These are phyloP conservation scores for Psidium guajava DNA, from an alignment of 345 rosid genomes.

Conservation along the genomic window DNA sequence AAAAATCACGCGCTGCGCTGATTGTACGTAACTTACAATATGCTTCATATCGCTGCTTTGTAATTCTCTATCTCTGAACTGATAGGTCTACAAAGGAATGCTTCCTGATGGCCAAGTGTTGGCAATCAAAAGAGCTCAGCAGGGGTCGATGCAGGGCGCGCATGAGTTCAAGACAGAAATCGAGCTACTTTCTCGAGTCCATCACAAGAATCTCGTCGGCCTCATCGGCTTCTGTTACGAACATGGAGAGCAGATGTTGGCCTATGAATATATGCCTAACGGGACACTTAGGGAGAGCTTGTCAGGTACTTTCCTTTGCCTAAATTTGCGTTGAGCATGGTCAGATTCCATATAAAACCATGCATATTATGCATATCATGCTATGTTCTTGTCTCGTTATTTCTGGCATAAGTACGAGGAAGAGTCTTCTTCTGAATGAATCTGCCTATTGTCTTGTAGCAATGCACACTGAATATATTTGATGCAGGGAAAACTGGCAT, in stretches of 20 bases:
- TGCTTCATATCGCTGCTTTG: background rate
- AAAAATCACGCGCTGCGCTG: background rate
- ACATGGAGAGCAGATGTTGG: slow-evolving; percentile 90
- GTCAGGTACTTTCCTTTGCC: slow-evolving; percentile 27
- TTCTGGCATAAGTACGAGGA: background rate
- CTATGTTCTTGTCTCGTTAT: background rate
- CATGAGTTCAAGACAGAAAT: slow-evolving; percentile 93
- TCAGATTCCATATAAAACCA: background rate
- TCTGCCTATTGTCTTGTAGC: background rate
- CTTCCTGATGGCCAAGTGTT: slow-evolving; percentile 63
- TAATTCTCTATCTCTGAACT: background rate
- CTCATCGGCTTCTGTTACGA: slow-evolving; percentile 92
- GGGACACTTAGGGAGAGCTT: slow-evolving; percentile 80
- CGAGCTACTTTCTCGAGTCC: slow-evolving; percentile 92
- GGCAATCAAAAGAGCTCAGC: slow-evolving; percentile 96
- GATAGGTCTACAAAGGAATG: slow-evolving; percentile 78
- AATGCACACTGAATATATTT: background rate
- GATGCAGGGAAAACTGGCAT: slow-evolving; percentile 52
- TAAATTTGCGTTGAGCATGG: background rate
- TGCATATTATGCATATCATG: background rate
- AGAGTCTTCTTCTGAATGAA: background rate
- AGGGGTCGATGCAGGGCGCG: slow-evolving; percentile 92
- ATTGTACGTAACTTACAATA: background rate
- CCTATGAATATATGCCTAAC: slow-evolving; percentile 81
- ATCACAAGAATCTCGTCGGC: slow-evolving; percentile 86